Evolutionary conservation across 768 basidiomycete genomes (phyloP), one percentile per base, ranked within the genome.

Genomic region (Auricularia sp.): DNA sequence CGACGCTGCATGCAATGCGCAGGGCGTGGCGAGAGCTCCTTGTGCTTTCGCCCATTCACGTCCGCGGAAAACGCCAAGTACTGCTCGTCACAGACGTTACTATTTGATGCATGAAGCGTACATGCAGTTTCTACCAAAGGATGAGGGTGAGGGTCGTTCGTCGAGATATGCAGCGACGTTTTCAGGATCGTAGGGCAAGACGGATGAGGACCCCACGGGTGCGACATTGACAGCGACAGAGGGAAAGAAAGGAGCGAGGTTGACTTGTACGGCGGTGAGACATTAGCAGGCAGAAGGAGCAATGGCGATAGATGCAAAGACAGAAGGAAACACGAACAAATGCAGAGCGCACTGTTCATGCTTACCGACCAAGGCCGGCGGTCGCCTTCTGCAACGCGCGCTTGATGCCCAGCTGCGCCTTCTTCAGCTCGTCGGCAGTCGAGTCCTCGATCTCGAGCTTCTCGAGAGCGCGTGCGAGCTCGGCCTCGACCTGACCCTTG

Each of bases 381-480:
- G 91, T 93, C 62, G 93, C 96, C 84, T 98, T 99, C 83, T 98
- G 95, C 75, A 99, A 84, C 67, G 95, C 91, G 73, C 96, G 88
- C 82, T 95, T 96, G 79, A 98, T 93, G 74, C 86, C 81, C 69
- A 99, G 84, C 77, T 98, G 93, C 66, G 92, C 90, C 80, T 96
- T 97, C 79, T 89, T 91, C 73, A 99, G 85, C 77, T 99, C 93
- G 75, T 98, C 97, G 63, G 87, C 86, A 36, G 90, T 81, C 66
- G 92, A 91, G 65, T 96, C 92, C 80, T 97, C 96, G 67, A 97
- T 91, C 84, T 98, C 97, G 74, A 99, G 83, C 81, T 93, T 94
- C 87, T 98, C 97, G 61, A 98, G 85, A 36, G 97, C 95, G 74
- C 94, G 91, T 62, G 97, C 95, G 67, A 99, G 93, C 81, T 98